These are phyloP conservation scores for Yamagishiella unicocca DNA, from an alignment of 139 green algal species.

Conservation along the genomic window DNA sequence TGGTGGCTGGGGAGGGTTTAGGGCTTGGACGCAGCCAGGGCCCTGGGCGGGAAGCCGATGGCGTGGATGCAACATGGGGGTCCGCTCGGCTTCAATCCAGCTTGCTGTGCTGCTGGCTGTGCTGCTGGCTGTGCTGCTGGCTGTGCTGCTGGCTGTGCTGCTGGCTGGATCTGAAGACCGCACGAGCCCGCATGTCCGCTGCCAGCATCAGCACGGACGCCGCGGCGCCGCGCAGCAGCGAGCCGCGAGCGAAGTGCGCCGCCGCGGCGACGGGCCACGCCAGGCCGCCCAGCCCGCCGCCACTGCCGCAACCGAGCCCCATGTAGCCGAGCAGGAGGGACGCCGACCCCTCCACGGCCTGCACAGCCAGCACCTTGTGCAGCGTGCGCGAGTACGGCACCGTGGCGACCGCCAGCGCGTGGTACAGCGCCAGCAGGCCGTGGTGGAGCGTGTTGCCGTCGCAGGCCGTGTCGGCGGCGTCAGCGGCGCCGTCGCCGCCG, in stretches of 20 bases:
- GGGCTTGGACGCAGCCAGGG: too few relatives aligned
- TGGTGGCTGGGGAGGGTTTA: too few relatives aligned
- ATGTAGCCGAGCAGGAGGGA: background rate
- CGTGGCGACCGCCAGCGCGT: background rate
- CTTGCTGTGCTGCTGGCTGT: too few relatives aligned
- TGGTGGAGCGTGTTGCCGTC: background rate
- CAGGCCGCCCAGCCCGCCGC: background rate
- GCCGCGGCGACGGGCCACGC: background rate
- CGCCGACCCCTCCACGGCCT: background rate
- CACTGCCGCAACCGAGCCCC: background rate
- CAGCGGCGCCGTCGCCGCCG: background rate
- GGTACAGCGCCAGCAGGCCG: background rate
- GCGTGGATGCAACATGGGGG: too few relatives aligned
- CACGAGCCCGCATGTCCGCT: background rate
- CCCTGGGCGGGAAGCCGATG: too few relatives aligned
- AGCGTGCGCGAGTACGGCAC: background rate
- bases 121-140: too few relatives aligned
- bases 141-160: too few relatives aligned
- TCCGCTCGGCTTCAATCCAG: too few relatives aligned
- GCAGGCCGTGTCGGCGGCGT: background rate
- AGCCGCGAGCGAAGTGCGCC: background rate
- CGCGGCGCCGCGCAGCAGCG: background rate
- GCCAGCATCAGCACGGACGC: background rate
- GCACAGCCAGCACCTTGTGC: constrained; percentile 5
- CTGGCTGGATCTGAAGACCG: background rate